These are phyloP conservation scores for Solanum hybrid DNA, from an alignment of 305 asterid genomes.

Conservation along the genomic window DNA sequence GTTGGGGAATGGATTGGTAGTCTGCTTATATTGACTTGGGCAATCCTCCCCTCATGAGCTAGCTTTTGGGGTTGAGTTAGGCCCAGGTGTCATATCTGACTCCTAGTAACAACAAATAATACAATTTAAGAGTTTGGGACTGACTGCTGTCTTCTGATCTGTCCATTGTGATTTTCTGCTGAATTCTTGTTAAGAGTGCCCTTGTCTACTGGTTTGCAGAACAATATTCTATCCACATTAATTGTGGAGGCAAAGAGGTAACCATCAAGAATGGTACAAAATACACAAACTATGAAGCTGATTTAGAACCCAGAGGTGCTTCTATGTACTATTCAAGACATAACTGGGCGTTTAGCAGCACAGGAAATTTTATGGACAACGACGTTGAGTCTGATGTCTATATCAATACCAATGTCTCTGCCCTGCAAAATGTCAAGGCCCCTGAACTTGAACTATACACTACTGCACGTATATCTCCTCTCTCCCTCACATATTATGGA, in stretches of 20 bases:
- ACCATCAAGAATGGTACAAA: conserved; percentile 14
- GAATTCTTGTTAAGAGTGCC: neutral
- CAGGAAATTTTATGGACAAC: conserved; percentile 86
- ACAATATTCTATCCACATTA: conserved; percentile 50
- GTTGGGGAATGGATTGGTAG: neutral
- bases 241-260: conserved; percentile 74
- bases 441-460: conserved; percentile 39
- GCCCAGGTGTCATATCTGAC: neutral
- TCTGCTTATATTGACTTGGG: neutral
- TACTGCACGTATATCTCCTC: conserved; percentile 74
- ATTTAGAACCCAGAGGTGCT: conserved; percentile 76
- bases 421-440: conserved; percentile 22
- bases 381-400: conserved; percentile 59
- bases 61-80: neutral
- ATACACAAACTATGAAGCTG: conserved; percentile 36
- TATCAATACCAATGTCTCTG: conserved; percentile 38
- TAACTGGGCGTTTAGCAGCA: conserved; percentile 96
- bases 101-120: neutral
- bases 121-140: neutral
- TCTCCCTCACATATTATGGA: conserved; percentile 88
- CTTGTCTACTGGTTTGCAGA: conserved; percentile 26
- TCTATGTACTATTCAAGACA: conserved; percentile 53
- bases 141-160: neutral
- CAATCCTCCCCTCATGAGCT: neutral
- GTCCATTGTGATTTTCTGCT: neutral